phyloP scores from a whole-genome alignment of 1,284 basidiomycete genomes.

The Ceratobasidium sp. region DNA sequence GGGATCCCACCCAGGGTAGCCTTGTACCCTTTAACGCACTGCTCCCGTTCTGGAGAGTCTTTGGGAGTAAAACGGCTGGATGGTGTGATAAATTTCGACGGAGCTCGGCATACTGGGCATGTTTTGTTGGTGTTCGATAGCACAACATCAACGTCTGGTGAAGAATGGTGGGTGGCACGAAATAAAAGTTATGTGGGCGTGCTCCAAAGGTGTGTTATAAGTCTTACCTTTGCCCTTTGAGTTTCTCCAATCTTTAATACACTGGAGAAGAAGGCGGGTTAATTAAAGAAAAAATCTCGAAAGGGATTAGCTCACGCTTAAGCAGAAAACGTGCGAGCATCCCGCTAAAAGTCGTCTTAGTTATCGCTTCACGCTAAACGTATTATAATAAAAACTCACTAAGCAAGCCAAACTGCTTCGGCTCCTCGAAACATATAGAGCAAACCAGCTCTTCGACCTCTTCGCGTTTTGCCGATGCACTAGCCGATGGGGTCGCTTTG shows the following conservation, averaged over 20 bases:
- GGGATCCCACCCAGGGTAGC: conserved; percentile 45
- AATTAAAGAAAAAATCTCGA: not conserved
- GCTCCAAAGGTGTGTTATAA: not conserved
- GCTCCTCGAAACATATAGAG: conserved; percentile 50
- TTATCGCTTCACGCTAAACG: not conserved
- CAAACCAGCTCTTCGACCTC: conserved; percentile 46
- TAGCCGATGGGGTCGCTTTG: not conserved
- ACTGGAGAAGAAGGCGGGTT: conserved; percentile 24
- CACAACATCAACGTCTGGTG: conserved; percentile 43
- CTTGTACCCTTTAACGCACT: conserved; percentile 49
- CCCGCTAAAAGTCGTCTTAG: conserved; percentile 41
- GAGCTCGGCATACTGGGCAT: conserved; percentile 49
- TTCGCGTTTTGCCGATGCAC: conserved; percentile 35
- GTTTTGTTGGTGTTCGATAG: conserved; percentile 49
- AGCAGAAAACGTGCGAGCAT: conserved; percentile 50
- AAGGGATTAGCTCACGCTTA: conserved; percentile 33
- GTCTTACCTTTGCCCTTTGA: conserved; percentile 32
- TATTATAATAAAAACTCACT: conserved; percentile 38
- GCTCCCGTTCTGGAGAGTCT: conserved; percentile 46
- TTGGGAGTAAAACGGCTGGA: conserved; percentile 48
- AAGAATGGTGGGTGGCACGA: not conserved
- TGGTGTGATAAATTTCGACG: conserved; percentile 49
- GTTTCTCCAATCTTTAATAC: conserved; percentile 49
- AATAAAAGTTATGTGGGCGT: not conserved
- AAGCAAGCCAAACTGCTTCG: conserved; percentile 48